Conservation (phyloP, 306 rosid species). For the Erythrophleum fordii region DNA sequence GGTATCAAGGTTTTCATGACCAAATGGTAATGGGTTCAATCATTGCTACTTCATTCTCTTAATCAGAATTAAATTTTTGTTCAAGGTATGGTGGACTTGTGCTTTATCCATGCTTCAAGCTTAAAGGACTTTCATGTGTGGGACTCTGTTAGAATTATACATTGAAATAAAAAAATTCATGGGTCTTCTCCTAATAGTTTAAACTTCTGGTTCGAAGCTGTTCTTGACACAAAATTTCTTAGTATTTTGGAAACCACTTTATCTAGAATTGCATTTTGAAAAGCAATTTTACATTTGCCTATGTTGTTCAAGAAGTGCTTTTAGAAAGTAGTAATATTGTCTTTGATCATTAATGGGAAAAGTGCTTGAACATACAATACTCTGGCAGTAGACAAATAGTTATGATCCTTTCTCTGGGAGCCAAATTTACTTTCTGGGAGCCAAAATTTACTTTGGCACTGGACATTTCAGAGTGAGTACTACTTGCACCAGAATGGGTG, state of each 20-base stretch:
- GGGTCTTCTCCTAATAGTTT: neutral
- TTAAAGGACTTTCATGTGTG: neutral
- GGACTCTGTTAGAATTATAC: neutral
- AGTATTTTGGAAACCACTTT: neutral
- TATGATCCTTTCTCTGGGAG: no score
- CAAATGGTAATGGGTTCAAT: neutral
- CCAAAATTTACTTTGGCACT: no score
- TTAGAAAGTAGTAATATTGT: no score
- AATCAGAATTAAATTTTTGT: neutral
- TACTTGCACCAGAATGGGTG: no score
- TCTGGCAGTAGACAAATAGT: no score
- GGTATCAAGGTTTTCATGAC: neutral
- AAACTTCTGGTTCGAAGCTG: neutral
- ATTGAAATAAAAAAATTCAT: neutral
- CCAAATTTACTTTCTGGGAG: no score
- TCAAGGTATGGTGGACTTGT: neutral
- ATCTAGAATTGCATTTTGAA: neutral
- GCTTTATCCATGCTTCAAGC: neutral
- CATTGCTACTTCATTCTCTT: neutral
- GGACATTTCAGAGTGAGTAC: no score
- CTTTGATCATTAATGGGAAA: no score
- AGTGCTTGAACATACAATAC: no score
- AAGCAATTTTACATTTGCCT: neutral
- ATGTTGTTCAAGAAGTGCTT: no score
- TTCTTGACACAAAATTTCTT: neutral